phyloP scores from a whole-genome alignment of 306 rosid genomes.

The Quercus wislizeni region DNA sequence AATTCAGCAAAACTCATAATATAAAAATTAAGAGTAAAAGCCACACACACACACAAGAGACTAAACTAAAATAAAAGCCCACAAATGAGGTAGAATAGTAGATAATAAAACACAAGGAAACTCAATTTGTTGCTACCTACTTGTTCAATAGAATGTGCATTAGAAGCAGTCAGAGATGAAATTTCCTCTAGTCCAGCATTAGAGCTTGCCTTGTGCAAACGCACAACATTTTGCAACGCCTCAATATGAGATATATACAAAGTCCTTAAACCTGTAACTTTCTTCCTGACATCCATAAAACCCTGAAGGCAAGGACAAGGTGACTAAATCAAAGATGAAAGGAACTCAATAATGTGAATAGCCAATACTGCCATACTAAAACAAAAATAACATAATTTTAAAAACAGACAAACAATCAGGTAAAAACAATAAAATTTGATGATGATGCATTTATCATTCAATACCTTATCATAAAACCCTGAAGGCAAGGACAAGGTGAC shows the following conservation, averaged over 20 bases:
- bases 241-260: conserved; percentile 68
- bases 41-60: not conserved
- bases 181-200: conserved; percentile 75
- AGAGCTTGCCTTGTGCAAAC: conserved; percentile 77
- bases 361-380: not conserved
- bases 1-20: not conserved
- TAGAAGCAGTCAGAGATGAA: conserved; percentile 59
- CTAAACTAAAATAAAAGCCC: too few species aligned
- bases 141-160: conserved; percentile 62
- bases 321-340: not conserved
- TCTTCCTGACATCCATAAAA: conserved; percentile 56
- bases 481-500: conserved; percentile 1
- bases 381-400: not conserved
- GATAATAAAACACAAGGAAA: not conserved
- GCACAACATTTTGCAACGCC: conserved; percentile 86
- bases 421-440: not conserved
- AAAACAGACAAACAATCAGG: not conserved
- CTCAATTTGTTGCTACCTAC: conserved; percentile 35
- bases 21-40: not conserved
- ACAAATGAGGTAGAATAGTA: not conserved
- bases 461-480: conserved; percentile 81
- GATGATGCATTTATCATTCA: not conserved
- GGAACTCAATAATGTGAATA: not conserved
- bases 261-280: conserved; percentile 55
- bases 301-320: conserved; percentile 39